Conservation (phyloP, 805 yeast genomes). For the Debaryomyces tyrocola region DNA sequence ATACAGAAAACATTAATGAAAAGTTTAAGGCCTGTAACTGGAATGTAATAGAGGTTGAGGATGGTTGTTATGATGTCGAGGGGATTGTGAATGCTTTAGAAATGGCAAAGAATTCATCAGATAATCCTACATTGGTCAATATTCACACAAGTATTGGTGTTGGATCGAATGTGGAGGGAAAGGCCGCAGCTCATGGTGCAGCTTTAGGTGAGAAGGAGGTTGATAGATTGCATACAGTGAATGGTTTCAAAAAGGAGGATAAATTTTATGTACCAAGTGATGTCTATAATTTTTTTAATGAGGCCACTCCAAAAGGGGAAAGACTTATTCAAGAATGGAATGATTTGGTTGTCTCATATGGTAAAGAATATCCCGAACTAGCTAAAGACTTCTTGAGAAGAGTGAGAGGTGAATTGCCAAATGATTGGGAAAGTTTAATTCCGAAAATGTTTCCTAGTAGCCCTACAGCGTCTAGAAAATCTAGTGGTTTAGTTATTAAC, state of each 20-base stretch:
- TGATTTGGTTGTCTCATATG: constrained; percentile 16
- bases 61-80: constrained; percentile 30
- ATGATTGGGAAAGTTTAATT: constrained; percentile 21
- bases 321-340: constrained; percentile 21
- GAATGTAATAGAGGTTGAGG: constrained; percentile 33
- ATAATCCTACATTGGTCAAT: constrained; percentile 37
- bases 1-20: constrained; percentile 30
- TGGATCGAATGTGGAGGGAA: constrained; percentile 27
- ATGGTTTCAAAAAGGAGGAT: constrained; percentile 18
- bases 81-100: constrained; percentile 32
- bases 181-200: constrained; percentile 35
- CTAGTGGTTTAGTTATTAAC: constrained; percentile 26
- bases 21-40: constrained; percentile 36
- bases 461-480: constrained; percentile 26
- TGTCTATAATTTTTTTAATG: constrained; percentile 29
- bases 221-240: constrained; percentile 14
- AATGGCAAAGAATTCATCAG: constrained; percentile 22
- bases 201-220: constrained; percentile 33
- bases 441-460: constrained; percentile 15
- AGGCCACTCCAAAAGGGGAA: constrained; percentile 20
- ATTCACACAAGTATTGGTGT: constrained; percentile 34
- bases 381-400: constrained; percentile 23
- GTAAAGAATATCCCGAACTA: constrained; percentile 22
- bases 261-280: constrained; percentile 21
- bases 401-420: constrained; percentile 25